phyloP scores from a whole-genome alignment of 2,329 filamentous ascomycete genomes.

The Pseudogymnoascus sp. region DNA sequence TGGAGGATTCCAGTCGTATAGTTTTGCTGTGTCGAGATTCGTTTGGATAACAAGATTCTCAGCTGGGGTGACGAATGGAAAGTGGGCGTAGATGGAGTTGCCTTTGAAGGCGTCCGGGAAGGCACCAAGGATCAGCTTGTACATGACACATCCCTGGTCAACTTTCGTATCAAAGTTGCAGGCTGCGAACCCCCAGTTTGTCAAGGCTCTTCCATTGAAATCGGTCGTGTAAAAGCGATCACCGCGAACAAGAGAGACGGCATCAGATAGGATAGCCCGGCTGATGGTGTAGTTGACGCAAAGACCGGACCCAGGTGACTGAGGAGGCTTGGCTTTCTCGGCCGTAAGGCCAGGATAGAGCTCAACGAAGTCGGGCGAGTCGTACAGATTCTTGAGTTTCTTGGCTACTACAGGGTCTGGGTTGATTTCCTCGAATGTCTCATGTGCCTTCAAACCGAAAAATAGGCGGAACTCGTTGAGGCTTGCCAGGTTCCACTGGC shows the following conservation, averaged over 20 bases:
- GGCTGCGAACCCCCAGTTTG: constrained; percentile 71
- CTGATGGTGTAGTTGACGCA: constrained; percentile 48
- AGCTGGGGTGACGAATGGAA: constrained; percentile 54
- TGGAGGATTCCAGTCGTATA: constrained; percentile 66
- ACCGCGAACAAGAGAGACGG: constrained; percentile 53
- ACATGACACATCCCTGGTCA: constrained; percentile 77
- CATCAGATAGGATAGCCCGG: constrained; percentile 53
- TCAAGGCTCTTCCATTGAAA: constrained; percentile 58
- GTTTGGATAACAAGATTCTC: constrained; percentile 69
- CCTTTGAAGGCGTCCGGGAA: constrained; percentile 74
- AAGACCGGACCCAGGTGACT: constrained; percentile 46
- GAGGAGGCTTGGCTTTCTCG: constrained; percentile 49
- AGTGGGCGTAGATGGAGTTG: constrained; percentile 67
- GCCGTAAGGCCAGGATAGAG: constrained; percentile 62
- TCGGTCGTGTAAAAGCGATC: constrained; percentile 47
- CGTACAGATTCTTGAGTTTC: constrained; percentile 61
- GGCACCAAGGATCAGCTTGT: constrained; percentile 73
- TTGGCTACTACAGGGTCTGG: constrained; percentile 65
- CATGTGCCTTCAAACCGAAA: constrained; percentile 69
- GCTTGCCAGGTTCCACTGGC: constrained; percentile 65
- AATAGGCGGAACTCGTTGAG: constrained; percentile 83
- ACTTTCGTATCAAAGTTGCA: constrained; percentile 65
- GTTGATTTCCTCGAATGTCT: constrained; percentile 78
- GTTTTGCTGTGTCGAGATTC: constrained; percentile 56
- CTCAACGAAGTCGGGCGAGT: constrained; percentile 50